phyloP scores from a whole-genome alignment of 2,329 filamentous ascomycete species.

The Atkinsonella hypoxylon region DNA sequence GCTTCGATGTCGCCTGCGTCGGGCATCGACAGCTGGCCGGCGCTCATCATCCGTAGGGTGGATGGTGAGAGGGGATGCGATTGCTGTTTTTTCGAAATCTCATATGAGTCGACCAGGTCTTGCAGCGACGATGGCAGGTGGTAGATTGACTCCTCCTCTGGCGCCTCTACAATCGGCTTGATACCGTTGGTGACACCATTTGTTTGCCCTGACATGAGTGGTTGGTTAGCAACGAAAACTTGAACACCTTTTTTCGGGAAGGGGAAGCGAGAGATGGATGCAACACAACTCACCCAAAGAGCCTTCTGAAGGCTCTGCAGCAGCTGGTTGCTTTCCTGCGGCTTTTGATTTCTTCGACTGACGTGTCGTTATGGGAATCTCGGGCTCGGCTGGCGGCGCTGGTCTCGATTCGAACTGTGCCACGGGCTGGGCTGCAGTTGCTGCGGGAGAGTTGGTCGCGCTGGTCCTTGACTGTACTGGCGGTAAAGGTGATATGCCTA shows the following conservation, averaged over 20 bases:
- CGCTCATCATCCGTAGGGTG: conserved; percentile 61
- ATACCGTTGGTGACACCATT: conserved; percentile 43
- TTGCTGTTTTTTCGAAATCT: conserved; percentile 63
- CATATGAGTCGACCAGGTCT: conserved; percentile 84
- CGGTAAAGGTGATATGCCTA: conserved; percentile 36
- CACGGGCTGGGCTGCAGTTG: conserved; percentile 34
- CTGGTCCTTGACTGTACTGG: conserved; percentile 42
- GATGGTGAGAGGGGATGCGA: conserved; percentile 49
- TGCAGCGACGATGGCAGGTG: conserved; percentile 81
- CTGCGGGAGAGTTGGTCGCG: conserved; percentile 42
- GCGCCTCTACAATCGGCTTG: conserved; percentile 29
- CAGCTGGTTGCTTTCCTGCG: conserved; percentile 30
- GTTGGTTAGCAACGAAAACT: neutral
- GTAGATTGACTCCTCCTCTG: conserved; percentile 72
- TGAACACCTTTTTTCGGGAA: neutral
- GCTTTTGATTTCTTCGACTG: conserved; percentile 29
- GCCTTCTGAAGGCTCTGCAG: conserved; percentile 29
- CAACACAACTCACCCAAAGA: conserved; percentile 28
- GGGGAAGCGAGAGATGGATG: neutral
- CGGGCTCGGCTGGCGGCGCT: conserved; percentile 11
- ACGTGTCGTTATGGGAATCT: conserved; percentile 16
- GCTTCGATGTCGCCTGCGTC: conserved; percentile 70
- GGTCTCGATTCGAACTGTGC: conserved; percentile 13
- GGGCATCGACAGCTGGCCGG: conserved; percentile 62
- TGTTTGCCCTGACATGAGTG: conserved; percentile 21